These are phyloP conservation scores for Fusarium sacchari DNA, from an alignment of 2,329 filamentous ascomycete species.

Conservation along the genomic window DNA sequence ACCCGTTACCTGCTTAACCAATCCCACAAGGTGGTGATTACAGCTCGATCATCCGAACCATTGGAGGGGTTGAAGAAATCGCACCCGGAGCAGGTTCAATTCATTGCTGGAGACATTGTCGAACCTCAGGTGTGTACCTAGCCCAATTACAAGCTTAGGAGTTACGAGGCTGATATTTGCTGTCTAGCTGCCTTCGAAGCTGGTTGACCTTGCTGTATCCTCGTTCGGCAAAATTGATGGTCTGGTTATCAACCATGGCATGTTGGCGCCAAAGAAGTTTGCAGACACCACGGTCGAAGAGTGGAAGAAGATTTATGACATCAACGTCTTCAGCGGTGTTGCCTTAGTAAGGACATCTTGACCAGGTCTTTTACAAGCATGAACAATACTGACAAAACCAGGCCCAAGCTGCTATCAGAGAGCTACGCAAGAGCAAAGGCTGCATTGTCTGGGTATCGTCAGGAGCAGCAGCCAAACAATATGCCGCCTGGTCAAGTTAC, in stretches of 20 bases:
- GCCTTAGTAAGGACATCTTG: conserved; percentile 69
- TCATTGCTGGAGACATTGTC: conserved; percentile 64
- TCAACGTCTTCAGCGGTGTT: conserved; percentile 88
- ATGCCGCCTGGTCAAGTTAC: conserved; percentile 81
- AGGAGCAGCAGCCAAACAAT: conserved; percentile 74
- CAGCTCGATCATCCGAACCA: conserved; percentile 63
- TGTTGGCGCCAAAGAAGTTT: conserved; percentile 79
- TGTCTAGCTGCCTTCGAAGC: conserved; percentile 64
- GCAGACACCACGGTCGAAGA: conserved; percentile 73
- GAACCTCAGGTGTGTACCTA: conserved; percentile 51
- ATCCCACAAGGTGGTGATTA: conserved; percentile 67
- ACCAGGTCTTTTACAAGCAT: not conserved
- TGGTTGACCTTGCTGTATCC: conserved; percentile 71
- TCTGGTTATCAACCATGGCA: conserved; percentile 88
- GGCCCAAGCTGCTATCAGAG: conserved; percentile 76
- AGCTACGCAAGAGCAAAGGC: conserved; percentile 74
- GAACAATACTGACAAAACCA: conserved; percentile 48
- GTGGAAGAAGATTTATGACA: conserved; percentile 80
- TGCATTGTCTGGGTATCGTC: conserved; percentile 83
- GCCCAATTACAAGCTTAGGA: no score
- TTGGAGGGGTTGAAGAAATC: conserved; percentile 62
- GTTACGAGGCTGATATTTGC: not conserved
- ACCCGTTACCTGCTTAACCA: conserved; percentile 61
- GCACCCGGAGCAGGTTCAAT: conserved; percentile 62
- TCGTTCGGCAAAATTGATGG: conserved; percentile 81